Percentiles rank a stretch among this genome's conserved stretches.
These are phyloP conservation scores for Plectosphaerella sp. DNA, from an alignment of 2,329 filamentous ascomycete genomes.

Conservation along the genomic window DNA sequence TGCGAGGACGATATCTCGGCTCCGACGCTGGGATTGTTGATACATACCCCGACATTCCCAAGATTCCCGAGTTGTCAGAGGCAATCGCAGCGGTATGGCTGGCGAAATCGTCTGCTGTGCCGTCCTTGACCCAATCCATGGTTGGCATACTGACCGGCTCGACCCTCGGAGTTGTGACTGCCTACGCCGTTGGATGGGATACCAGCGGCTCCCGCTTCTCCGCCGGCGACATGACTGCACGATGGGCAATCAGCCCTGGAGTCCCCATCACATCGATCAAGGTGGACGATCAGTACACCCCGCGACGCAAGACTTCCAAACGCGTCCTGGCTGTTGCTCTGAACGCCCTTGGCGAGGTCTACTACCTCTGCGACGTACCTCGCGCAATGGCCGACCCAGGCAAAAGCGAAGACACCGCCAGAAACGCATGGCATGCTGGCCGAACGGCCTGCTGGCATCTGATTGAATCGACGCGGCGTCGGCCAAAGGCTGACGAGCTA, in stretches of 20 bases:
- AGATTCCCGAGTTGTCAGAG: constrained; percentile 64
- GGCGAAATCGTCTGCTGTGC: constrained; percentile 72
- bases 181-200: constrained; percentile 69
- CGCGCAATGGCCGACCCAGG: constrained; percentile 42
- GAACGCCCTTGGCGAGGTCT: constrained; percentile 90
- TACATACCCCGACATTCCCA: constrained; percentile 70
- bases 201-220: constrained; percentile 56
- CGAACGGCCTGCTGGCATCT: constrained; percentile 77
- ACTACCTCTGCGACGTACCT: constrained; percentile 73
- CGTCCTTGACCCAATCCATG: constrained; percentile 68
- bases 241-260: constrained; percentile 87
- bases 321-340: constrained; percentile 89
- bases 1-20: constrained; percentile 70
- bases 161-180: constrained; percentile 74
- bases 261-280: constrained; percentile 83
- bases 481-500: constrained; percentile 67
- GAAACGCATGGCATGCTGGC: constrained; percentile 74
- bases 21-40: constrained; percentile 56
- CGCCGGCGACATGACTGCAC: constrained; percentile 76
- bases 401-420: constrained; percentile 52
- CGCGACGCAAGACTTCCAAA: constrained; percentile 61
- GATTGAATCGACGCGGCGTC: constrained; percentile 71
- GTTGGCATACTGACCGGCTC: constrained; percentile 81
- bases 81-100: constrained; percentile 82
- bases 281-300: constrained; percentile 77